A percentile compares a stretch with the other conserved stretches of the same genome.
Conservation (phyloP, 108 stramenopile species). For the Parietichytrium sp. region DNA sequence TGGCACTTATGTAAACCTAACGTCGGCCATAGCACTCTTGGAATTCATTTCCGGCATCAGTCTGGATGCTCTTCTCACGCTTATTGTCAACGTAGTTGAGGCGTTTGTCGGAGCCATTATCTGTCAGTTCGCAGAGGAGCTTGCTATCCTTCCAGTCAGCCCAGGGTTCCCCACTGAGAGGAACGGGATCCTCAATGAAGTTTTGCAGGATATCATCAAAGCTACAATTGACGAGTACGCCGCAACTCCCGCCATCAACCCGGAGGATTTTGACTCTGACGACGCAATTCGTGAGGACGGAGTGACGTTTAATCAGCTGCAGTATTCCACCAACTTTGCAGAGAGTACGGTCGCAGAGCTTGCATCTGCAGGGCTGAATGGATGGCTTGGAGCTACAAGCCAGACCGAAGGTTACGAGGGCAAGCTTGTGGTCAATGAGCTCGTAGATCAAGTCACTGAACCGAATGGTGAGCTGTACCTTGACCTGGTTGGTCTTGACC, state of each 20-base stretch:
- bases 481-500: neutral
- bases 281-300: neutral
- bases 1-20: neutral
- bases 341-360: neutral
- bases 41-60: neutral
- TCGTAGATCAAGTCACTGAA: neutral
- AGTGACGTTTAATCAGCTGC: neutral
- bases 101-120: neutral
- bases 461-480: neutral
- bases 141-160: neutral
- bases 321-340: neutral
- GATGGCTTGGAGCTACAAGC: constrained; percentile 1
- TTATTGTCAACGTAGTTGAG: neutral
- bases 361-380: neutral
- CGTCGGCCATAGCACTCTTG: too few relatives aligned
- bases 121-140: neutral
- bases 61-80: neutral
- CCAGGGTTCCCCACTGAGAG: neutral
- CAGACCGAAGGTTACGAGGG: neutral
- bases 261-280: neutral
- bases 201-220: neutral
- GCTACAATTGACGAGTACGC: neutral
- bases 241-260: neutral
- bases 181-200: neutral
- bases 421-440: constrained; percentile 6